A percentile compares a stretch with the other conserved stretches of the same genome.
These are phyloP conservation scores for Delonix regia DNA, from an alignment of 306 rosid genomes.

Conservation along the genomic window DNA sequence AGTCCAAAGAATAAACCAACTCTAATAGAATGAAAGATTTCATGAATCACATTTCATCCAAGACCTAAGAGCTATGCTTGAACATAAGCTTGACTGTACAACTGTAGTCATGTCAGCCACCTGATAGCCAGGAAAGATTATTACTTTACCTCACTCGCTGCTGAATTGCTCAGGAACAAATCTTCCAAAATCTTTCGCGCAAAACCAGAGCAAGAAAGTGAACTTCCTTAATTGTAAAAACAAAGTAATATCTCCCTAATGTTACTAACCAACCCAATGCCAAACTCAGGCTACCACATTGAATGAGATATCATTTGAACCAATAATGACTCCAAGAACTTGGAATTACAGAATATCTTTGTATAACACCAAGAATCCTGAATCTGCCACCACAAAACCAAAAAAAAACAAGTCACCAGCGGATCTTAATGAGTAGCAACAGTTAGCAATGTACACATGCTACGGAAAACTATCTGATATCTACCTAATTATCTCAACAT, in stretches of 20 bases:
- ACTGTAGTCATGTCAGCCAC: neutral
- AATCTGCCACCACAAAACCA: constrained; percentile 65
- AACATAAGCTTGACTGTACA: constrained; percentile 19
- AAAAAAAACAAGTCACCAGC: constrained; percentile 42
- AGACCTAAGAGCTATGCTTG: constrained; percentile 1
- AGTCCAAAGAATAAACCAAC: neutral
- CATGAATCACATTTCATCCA: neutral
- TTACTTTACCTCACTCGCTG: neutral
- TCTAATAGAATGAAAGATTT: neutral
- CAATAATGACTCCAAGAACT: constrained; percentile 48
- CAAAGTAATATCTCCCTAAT: neutral
- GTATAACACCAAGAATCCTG: constrained; percentile 62
- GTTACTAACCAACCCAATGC: constrained; percentile 23
- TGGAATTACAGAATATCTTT: constrained; percentile 56
- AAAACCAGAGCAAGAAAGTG: constrained; percentile 3
- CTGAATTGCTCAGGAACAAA: constrained; percentile 24
- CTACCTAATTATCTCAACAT: constrained; percentile 55
- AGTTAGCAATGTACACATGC: constrained; percentile 82
- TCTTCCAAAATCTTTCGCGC: neutral
- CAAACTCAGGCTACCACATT: constrained; percentile 35
- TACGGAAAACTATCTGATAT: constrained; percentile 43
- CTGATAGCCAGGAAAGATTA: neutral
- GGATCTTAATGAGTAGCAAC: constrained; percentile 52
- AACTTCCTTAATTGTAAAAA: constrained; percentile 6
- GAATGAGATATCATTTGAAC: constrained; percentile 38